These are phyloP conservation scores for Colletotrichum abscissum DNA, from an alignment of 2,329 filamentous ascomycete species.

Conservation along the genomic window DNA sequence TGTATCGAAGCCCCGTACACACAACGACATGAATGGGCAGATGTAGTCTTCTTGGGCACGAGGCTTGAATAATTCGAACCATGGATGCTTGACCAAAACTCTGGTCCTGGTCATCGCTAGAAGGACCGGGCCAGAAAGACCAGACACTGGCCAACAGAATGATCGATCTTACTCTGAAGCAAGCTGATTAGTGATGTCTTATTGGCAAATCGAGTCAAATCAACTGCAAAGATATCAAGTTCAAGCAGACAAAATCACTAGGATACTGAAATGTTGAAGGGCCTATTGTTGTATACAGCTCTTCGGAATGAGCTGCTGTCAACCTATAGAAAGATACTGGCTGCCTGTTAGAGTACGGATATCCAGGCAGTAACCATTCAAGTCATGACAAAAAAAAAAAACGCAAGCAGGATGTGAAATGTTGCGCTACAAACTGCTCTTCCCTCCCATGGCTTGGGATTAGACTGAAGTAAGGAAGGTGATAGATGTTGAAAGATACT, in stretches of 20 bases:
- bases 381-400: neutral
- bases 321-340: neutral
- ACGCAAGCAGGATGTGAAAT: neutral
- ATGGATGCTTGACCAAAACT: too few species aligned
- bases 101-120: too few species aligned
- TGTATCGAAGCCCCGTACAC: too few species aligned
- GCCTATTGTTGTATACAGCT: neutral
- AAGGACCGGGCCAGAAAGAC: too few species aligned
- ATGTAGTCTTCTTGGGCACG: too few species aligned
- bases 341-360: neutral
- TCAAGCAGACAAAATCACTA: neutral
- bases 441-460: neutral
- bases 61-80: too few species aligned
- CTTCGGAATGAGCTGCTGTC: neutral
- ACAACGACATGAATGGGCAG: too few species aligned
- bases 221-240: neutral
- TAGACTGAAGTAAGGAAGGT: neutral
- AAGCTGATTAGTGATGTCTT: neutral
- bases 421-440: neutral
- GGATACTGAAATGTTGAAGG: neutral
- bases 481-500: neutral
- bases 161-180: neutral
- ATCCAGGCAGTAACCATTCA: neutral
- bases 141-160: neutral
- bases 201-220: neutral